phyloP scores from a whole-genome alignment of 2,329 filamentous ascomycete genomes.

The Aspergillus sp. region DNA sequence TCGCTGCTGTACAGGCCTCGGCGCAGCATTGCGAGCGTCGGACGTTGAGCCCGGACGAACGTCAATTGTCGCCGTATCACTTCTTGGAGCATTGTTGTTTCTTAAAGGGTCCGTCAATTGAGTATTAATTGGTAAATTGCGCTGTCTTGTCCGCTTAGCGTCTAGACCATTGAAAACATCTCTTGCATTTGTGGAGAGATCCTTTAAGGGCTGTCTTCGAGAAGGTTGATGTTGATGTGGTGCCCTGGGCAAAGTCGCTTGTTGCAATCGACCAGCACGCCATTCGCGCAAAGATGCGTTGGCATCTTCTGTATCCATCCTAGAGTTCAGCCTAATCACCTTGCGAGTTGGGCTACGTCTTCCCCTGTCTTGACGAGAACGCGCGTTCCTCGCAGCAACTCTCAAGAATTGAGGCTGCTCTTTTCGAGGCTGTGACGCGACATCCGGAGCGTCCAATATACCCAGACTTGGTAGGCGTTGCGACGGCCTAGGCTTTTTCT shows the following conservation, averaged over 20 bases:
- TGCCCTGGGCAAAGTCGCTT: conserved; percentile 22
- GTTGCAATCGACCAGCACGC: conserved; percentile 47
- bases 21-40: background rate
- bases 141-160: conserved; percentile 4
- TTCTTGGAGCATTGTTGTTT: conserved; percentile 5
- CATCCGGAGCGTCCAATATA: conserved; percentile 52
- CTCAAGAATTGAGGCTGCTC: conserved; percentile 55
- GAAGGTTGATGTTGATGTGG: conserved; percentile 14
- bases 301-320: conserved; percentile 56
- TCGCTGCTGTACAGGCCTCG: conserved; percentile 16
- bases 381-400: conserved; percentile 55
- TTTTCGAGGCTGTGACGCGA: conserved; percentile 25
- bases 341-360: conserved; percentile 55
- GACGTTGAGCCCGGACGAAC: background rate
- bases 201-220: conserved; percentile 24
- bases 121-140: background rate
- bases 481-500: conserved; percentile 19
- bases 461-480: conserved; percentile 38
- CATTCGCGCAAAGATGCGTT: conserved; percentile 51
- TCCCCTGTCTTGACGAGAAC: conserved; percentile 48
- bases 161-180: background rate
- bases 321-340: conserved; percentile 52
- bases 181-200: conserved; percentile 21
- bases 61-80: conserved; percentile 1
- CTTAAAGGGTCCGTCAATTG: background rate